phyloP scores from a whole-genome alignment of 352 stramenopile genomes.

The Phytophthora pinifolia region DNA sequence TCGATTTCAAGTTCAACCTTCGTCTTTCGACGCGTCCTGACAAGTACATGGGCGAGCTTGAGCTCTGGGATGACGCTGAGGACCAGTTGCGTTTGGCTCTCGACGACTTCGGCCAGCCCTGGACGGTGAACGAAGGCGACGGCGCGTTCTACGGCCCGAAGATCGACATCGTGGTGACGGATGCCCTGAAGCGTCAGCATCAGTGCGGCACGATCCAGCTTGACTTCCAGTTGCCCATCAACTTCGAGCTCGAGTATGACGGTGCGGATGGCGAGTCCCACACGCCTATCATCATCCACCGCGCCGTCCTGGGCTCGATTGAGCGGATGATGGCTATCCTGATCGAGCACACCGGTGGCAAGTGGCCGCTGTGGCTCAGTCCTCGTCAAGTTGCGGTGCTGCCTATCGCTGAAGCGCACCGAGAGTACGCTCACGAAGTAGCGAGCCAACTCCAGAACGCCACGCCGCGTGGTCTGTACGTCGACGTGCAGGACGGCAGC shows the following conservation, averaged over 20 bases:
- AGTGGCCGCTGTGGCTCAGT: conserved; percentile 97
- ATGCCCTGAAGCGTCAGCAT: conserved; percentile 96
- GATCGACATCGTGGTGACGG: conserved; percentile 98
- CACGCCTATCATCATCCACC: conserved; percentile 97
- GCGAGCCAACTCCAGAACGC: conserved; percentile 42
- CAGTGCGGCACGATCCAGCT: conserved; percentile 98
- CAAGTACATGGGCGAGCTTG: conserved; percentile 93
- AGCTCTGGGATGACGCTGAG: conserved; percentile 93
- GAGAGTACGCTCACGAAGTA: conserved; percentile 63
- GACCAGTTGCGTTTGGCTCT: conserved; percentile 70
- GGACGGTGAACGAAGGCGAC: conserved; percentile 92
- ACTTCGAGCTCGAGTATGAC: conserved; percentile 95
- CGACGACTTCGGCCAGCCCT: conserved; percentile 69
- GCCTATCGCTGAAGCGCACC: conserved; percentile 64
- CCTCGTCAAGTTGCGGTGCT: conserved; percentile 79
- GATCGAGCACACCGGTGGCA: conserved; percentile 95
- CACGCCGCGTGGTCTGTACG: conserved; percentile 37
- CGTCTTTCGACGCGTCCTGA: conserved; percentile 94
- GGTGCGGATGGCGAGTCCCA: conserved; percentile 86
- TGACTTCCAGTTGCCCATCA: conserved; percentile 98
- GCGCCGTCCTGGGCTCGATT: conserved; percentile 96
- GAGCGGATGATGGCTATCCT: conserved; percentile 99
- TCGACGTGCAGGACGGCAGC: conserved; percentile 72
- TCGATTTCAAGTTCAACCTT: conserved; percentile 95
- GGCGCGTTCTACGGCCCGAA: conserved; percentile 98